Conservation (phyloP, 441 rosid genomes). For the Populus tomentosa region DNA sequence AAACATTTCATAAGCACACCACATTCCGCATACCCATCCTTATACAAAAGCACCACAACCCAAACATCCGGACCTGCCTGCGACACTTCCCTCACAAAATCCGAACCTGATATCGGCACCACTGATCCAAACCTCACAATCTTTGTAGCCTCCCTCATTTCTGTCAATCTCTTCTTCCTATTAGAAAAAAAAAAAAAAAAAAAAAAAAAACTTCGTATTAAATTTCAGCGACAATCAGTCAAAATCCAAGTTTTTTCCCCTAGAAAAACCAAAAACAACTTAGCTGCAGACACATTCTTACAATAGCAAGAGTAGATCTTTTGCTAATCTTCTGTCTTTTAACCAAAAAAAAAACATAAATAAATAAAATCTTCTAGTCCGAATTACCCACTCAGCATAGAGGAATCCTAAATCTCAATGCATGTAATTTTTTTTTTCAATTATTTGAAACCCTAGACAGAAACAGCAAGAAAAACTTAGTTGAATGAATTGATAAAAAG, state of each 20-base stretch:
- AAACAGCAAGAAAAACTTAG: neutral
- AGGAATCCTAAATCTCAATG: no score
- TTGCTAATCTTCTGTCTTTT: no score
- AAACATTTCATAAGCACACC: slow-evolving; percentile 67
- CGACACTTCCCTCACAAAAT: slow-evolving; percentile 87
- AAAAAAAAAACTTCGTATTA: neutral
- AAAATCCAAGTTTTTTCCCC: no score
- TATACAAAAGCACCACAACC: slow-evolving; percentile 92
- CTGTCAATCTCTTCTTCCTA: slow-evolving; percentile 94
- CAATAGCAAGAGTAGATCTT: no score
- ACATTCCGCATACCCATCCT: slow-evolving; percentile 90
- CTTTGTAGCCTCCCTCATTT: slow-evolving; percentile 74
- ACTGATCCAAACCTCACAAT: slow-evolving; percentile 68
- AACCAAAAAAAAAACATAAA: no score
- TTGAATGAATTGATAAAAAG: neutral
- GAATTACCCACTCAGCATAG: no score
- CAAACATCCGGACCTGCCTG: slow-evolving; percentile 92
- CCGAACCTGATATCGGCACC: slow-evolving; percentile 80
- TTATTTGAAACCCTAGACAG: neutral
- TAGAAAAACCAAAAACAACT: no score
- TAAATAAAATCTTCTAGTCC: no score
- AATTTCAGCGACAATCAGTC: neutral
- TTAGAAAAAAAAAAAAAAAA: no score
- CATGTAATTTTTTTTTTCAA: neutral
- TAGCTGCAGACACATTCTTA: no score